Evolutionary conservation across 176 grass and related monocot genomes (phyloP).

Genomic region (Carex parvula): DNA sequence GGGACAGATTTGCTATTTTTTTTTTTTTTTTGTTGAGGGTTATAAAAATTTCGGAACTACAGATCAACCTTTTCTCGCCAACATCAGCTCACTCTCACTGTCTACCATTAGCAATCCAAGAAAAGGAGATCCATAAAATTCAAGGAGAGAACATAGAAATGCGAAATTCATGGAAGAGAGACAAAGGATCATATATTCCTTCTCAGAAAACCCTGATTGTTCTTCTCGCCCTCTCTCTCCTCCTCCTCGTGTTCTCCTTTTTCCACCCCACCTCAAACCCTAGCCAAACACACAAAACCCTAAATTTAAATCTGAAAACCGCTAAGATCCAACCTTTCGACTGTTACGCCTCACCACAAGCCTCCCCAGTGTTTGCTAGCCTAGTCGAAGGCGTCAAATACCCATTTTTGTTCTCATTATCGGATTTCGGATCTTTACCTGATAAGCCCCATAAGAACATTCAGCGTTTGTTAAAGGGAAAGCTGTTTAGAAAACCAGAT

Average conservation of each 20-base stretch:
- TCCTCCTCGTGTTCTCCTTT: constrained; percentile 49
- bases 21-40: no score
- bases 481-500: constrained; percentile 77
- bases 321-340: constrained; percentile 44
- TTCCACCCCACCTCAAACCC: constrained; percentile 41
- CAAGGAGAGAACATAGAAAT: not conserved
- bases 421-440: constrained; percentile 70
- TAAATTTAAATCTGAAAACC: not conserved
- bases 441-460: constrained; percentile 83
- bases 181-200: constrained; percentile 1
- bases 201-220: constrained; percentile 27
- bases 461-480: constrained; percentile 66
- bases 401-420: constrained; percentile 80
- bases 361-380: constrained; percentile 77
- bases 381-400: constrained; percentile 71
- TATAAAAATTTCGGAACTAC: no score
- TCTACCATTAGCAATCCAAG: not conserved
- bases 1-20: no score
- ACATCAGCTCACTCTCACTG: not conserved
- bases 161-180: constrained; percentile 25
- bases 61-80: no score
- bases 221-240: constrained; percentile 22
- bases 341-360: constrained; percentile 74
- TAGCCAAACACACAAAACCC: not conserved
- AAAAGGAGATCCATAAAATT: not conserved